Evolutionary conservation across 2,329 filamentous ascomycete genomes (phyloP).

Genomic region (Epichloe glyceriae): DNA sequence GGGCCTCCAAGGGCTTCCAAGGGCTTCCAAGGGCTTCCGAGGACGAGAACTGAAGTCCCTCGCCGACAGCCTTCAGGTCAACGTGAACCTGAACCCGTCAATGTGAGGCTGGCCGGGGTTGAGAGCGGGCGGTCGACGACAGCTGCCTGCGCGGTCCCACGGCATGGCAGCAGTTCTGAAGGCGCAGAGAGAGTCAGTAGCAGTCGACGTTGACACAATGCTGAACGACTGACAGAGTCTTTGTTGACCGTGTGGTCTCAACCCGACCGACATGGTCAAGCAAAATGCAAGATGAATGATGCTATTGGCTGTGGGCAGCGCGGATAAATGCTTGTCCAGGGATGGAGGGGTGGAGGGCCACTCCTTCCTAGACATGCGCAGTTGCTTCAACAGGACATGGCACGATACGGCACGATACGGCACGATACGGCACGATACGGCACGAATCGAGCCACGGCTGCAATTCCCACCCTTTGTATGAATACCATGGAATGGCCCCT

Average conservation of each 20-base stretch:
- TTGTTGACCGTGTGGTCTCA: too few relatives aligned
- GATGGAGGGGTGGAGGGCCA: background rate
- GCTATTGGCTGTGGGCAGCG: background rate
- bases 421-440: too few relatives aligned
- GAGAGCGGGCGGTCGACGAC: background rate
- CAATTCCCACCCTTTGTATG: too few relatives aligned
- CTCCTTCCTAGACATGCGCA: too few relatives aligned
- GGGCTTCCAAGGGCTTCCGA: too few relatives aligned
- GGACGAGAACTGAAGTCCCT: background rate
- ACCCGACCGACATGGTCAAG: too few relatives aligned
- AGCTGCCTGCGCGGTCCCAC: background rate
- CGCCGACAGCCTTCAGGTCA: background rate
- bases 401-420: too few relatives aligned
- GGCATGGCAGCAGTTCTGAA: background rate
- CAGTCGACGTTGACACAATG: background rate
- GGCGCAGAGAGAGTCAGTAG: background rate
- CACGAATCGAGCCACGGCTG: too few relatives aligned
- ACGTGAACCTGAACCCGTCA: background rate
- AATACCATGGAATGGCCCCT: background rate
- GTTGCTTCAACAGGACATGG: too few relatives aligned
- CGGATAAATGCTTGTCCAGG: slow-evolving; percentile 13
- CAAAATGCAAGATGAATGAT: too few relatives aligned
- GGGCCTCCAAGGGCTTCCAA: too few relatives aligned
- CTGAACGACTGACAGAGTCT: too few relatives aligned
- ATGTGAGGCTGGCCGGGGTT: background rate